These are phyloP conservation scores for Quercus phellos DNA, from an alignment of 331 rosid genomes.

Conservation along the genomic window DNA sequence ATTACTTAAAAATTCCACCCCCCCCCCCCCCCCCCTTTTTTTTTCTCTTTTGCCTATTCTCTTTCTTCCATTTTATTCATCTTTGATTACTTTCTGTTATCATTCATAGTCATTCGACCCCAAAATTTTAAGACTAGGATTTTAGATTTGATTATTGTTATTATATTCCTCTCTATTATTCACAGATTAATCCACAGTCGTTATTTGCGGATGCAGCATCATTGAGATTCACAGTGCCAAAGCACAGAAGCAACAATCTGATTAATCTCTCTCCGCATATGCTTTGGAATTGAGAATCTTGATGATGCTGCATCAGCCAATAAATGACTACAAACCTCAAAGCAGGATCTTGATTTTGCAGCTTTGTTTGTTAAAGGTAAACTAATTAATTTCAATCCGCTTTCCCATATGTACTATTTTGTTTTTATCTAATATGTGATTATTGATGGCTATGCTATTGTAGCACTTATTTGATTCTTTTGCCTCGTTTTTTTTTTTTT, in stretches of 20 bases:
- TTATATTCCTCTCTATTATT: not conserved
- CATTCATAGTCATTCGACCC: too few species aligned
- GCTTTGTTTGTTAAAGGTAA: not conserved
- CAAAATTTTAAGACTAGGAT: too few species aligned
- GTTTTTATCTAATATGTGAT: not conserved
- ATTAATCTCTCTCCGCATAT: not conserved
- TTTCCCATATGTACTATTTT: not conserved
- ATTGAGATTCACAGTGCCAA: constrained; percentile 70
- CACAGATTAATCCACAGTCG: constrained; percentile 32
- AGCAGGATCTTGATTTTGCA: not conserved
- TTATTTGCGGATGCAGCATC: constrained; percentile 92
- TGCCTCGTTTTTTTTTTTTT: not conserved
- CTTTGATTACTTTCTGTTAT: not conserved
- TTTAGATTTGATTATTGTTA: too few species aligned
- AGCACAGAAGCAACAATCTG: not conserved
- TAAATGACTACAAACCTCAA: constrained; percentile 27
- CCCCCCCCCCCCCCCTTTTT: not conserved
- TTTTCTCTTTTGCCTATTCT: not conserved
- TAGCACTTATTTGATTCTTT: not conserved
- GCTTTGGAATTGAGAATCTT: constrained; percentile 67
- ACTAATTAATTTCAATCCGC: not conserved
- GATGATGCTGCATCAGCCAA: constrained; percentile 99
- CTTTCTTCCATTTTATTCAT: not conserved
- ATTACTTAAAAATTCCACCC: not conserved
- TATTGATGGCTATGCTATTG: not conserved